Percentiles rank a stretch among this genome's conserved stretches.
phyloP scores from a whole-genome alignment of 148 eudicot genomes.

The Fagopyrum homotropicum region DNA sequence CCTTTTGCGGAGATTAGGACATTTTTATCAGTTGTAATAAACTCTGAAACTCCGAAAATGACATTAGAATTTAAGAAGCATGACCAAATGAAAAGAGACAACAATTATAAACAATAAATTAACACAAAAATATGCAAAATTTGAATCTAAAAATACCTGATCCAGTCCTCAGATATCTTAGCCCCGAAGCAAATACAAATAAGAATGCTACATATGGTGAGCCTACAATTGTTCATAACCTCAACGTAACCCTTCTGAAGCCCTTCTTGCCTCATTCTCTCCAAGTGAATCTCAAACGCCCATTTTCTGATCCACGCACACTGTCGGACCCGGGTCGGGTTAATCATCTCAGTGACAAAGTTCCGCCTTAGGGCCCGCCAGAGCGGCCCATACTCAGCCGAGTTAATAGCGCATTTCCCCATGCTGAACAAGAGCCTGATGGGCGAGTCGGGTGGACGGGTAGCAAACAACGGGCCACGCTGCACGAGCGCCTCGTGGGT shows the following conservation, averaged over 20 bases:
- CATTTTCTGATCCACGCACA: constrained; percentile 83
- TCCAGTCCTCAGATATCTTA: constrained; percentile 41
- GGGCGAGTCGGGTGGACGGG: constrained; percentile 80
- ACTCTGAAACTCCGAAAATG: neutral
- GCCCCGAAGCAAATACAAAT: constrained; percentile 90
- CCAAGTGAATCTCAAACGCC: constrained; percentile 64
- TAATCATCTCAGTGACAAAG: constrained; percentile 73
- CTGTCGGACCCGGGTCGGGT: constrained; percentile 58
- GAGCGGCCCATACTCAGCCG: constrained; percentile 73
- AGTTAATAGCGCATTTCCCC: constrained; percentile 92
- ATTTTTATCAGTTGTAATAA: neutral
- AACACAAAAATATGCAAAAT: neutral
- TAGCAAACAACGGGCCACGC: constrained; percentile 60
- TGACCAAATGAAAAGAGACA: neutral
- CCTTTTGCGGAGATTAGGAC: no score
- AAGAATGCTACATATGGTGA: constrained; percentile 65
- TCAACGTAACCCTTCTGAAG: constrained; percentile 45
- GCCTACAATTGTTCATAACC: constrained; percentile 73
- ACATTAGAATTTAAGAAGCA: neutral
- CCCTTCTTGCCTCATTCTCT: constrained; percentile 40
- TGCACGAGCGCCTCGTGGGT: constrained; percentile 87
- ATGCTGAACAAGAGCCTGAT: constrained; percentile 71
- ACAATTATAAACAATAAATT: no score
- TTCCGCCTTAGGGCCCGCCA: constrained; percentile 78
- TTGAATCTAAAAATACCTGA: constrained; percentile 13